A percentile compares a stretch with the other conserved stretches of the same genome.
phyloP scores from a whole-genome alignment of 176 grass and related monocot genomes.

The Aegilops bicornis region DNA sequence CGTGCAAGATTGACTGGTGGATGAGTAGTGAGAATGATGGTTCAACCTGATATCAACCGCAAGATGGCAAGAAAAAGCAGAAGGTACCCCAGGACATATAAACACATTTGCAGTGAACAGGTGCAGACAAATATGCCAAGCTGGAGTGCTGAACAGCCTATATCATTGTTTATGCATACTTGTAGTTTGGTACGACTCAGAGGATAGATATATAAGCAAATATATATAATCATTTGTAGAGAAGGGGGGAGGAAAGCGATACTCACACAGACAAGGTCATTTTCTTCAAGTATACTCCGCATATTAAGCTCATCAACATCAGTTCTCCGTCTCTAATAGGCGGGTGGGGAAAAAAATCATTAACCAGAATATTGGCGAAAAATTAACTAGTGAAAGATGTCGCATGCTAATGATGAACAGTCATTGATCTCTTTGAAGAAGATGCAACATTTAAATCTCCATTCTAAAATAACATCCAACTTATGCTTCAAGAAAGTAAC shows the following conservation, averaged over 20 bases:
- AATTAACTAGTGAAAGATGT: slow-evolving; percentile 8
- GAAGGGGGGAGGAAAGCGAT: background rate
- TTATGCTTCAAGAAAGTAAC: background rate
- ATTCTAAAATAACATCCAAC: slow-evolving; percentile 2
- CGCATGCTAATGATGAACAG: background rate
- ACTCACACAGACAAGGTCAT: slow-evolving; percentile 96
- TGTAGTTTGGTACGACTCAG: background rate
- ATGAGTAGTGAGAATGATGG: background rate
- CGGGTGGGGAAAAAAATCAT: background rate
- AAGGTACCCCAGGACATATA: background rate
- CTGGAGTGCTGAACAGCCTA: background rate
- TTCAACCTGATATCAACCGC: background rate
- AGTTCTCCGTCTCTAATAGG: slow-evolving; percentile 87
- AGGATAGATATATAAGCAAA: slow-evolving; percentile 5
- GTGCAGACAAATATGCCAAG: background rate
- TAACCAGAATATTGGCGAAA: slow-evolving; percentile 22
- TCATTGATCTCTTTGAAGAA: background rate
- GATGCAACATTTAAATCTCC: background rate
- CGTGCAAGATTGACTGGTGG: background rate
- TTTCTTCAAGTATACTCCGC: slow-evolving; percentile 88
- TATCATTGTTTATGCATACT: background rate
- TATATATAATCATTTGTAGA: background rate
- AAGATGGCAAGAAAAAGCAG: background rate
- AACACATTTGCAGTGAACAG: background rate
- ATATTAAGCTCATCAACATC: slow-evolving; percentile 95